Evolutionary conservation across 2,329 filamentous ascomycete genomes (phyloP), one percentile per base, ranked within the genome.

Genomic region (Fusarium camptoceras): DNA sequence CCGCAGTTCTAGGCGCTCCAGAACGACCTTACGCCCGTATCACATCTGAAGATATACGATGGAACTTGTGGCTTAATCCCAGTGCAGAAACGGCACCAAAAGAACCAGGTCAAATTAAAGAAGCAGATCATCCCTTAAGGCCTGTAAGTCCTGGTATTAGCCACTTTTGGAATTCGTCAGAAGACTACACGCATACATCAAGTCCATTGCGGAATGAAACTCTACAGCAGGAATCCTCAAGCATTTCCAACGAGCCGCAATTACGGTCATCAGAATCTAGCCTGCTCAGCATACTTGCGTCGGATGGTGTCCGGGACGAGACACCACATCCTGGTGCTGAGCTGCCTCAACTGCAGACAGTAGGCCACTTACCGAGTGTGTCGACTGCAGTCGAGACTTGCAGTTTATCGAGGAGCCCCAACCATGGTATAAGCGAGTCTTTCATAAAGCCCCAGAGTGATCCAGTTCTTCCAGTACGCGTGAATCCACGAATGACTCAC

Each of bases 61-160:
- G 74, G 74, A 68, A 60, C 24, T 46, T n/a, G 46, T 76, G 73
- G 74, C 42, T 76, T 25, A 71, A 60, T 16, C 39, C 56, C 15
- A 39, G 48, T 10, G 18, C 48, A 18, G 25, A 46, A 27, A 14
- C 37, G 8, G 30, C 27, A 41, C 18, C 24, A 15, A 49, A 27
- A 46, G 30, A 63, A 24, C 16, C 25, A 18, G 16, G 27, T 6
- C 34, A 51, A 22, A 30, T 4, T 14, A 46, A 24, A 15, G 44
- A 59, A n/a, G 37, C 31, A 25, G 47, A 18, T 9, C 28, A 43
- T 12, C n/a, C 14, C 30, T 50, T 37, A 39, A 39, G 42, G 20
- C 31, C 63, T 14, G 55, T 75, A 28, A 65, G 54, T 25, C 71
- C 71, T n/a, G 57, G 68, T 12, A 47, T 70, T 5, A 74, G 70